phyloP scores from a whole-genome alignment of 192 early-diverging fungal species.

The Kickxella alabastrina region DNA sequence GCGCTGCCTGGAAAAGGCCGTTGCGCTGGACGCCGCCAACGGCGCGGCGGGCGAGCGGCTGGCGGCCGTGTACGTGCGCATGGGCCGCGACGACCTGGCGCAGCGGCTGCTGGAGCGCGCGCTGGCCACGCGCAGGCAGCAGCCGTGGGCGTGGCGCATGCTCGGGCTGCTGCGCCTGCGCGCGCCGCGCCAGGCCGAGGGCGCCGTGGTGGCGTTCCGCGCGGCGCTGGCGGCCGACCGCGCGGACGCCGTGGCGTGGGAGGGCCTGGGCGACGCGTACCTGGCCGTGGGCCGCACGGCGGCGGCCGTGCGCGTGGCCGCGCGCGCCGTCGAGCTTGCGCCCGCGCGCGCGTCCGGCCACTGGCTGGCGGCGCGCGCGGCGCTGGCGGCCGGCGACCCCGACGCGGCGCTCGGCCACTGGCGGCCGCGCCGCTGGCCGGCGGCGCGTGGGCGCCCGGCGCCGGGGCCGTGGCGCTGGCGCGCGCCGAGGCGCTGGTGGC shows the following conservation, averaged over 20 bases:
- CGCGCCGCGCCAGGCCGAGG: slow-evolving; percentile 34
- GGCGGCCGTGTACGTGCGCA: slow-evolving; percentile 58
- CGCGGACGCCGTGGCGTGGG: slow-evolving; percentile 65
- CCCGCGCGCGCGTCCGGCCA: slow-evolving; percentile 37
- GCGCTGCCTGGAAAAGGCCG: slow-evolving; percentile 79
- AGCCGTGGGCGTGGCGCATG: slow-evolving; percentile 74
- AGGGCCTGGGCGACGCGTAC: slow-evolving; percentile 77
- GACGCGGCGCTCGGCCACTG: slow-evolving; percentile 17
- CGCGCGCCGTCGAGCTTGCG: slow-evolving; percentile 64
- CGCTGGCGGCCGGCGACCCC: slow-evolving; percentile 8
- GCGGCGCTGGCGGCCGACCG: slow-evolving; percentile 71
- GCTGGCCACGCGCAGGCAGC: slow-evolving; percentile 38
- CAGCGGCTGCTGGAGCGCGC: slow-evolving; percentile 21
- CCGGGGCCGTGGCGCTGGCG: slow-evolving; percentile 10
- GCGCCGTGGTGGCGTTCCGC: slow-evolving; percentile 73
- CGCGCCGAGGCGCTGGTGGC: slow-evolving; percentile 28
- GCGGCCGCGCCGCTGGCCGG: slow-evolving; percentile 6
- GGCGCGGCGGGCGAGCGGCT: slow-evolving; percentile 63
- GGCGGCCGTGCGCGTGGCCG: slow-evolving; percentile 57
- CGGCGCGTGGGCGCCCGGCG: slow-evolving; percentile 8
- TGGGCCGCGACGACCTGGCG: slow-evolving; percentile 41
- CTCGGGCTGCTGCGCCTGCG: slow-evolving; percentile 71
- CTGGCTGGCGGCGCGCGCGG: slow-evolving; percentile 35
- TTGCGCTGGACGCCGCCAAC: slow-evolving; percentile 65
- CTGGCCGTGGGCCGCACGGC: slow-evolving; percentile 57